A percentile compares a stretch with the other conserved stretches of the same genome.
Evolutionary conservation across 371 early-diverging fungal genomes (phyloP).

Genomic region (Dentiscutata heterogama): DNA sequence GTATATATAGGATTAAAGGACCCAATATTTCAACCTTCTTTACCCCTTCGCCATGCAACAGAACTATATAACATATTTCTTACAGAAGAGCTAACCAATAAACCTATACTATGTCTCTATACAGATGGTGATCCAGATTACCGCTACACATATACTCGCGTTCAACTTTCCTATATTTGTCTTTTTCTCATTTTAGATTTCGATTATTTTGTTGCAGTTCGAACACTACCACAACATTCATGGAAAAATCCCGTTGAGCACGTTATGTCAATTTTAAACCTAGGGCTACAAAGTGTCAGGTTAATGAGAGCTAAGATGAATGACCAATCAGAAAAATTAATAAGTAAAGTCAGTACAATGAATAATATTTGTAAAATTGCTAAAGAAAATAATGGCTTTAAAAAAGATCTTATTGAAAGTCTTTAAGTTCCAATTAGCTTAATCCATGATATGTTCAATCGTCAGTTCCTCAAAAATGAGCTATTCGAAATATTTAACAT

Average conservation of each 20-base stretch:
- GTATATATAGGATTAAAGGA: not conserved
- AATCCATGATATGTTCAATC: not conserved
- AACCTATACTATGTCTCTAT: slow-evolving; percentile 4
- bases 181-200: not conserved
- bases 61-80: not conserved
- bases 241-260: too few species aligned
- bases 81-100: not conserved
- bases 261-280: too few species aligned
- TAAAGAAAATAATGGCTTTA: too few species aligned
- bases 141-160: not conserved
- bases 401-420: not conserved
- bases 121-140: too few species aligned
- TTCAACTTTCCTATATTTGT: slow-evolving; percentile 9
- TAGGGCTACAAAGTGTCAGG: too few species aligned
- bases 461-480: too few species aligned
- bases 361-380: too few species aligned
- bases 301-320: too few species aligned
- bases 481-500: too few species aligned
- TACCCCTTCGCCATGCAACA: slow-evolving; percentile 15
- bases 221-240: not conserved
- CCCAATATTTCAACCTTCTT: not conserved
- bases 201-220: slow-evolving; percentile 11
- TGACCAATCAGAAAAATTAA: too few species aligned
- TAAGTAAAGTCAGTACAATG: too few species aligned
- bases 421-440: not conserved